Percentiles rank a stretch among this genome's conserved stretches.
These are phyloP conservation scores for Hagleromyces aurorensis DNA, from an alignment of 805 yeast genomes.

Conservation along the genomic window DNA sequence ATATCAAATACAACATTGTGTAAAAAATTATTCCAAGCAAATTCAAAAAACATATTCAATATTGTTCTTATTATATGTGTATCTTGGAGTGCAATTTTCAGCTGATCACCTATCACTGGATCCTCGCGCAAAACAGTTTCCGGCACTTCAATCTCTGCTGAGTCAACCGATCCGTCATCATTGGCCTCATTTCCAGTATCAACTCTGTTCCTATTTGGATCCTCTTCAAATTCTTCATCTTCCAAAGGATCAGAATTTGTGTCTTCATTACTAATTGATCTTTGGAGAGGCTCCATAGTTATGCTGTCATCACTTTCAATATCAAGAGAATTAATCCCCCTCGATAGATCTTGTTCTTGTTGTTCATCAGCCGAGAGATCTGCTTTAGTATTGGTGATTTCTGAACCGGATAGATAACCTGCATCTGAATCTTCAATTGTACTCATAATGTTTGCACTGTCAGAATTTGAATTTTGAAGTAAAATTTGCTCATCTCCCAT, in stretches of 20 bases:
- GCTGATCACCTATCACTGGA: slow-evolving; percentile 63
- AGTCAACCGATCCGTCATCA: slow-evolving; percentile 13
- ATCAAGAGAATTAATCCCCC: too few relatives aligned
- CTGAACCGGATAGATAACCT: too few relatives aligned
- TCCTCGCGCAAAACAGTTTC: slow-evolving; percentile 39
- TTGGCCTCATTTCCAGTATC: slow-evolving; percentile 11
- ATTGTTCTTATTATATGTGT: slow-evolving; percentile 53
- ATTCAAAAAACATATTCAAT: slow-evolving; percentile 58
- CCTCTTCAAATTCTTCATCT: slow-evolving; percentile 3
- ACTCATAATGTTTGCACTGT: too few relatives aligned
- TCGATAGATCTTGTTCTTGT: too few relatives aligned
- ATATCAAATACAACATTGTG: slow-evolving; percentile 83
- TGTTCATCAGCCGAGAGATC: slow-evolving; percentile 5
- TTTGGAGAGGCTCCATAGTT: too few relatives aligned
- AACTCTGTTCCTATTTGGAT: slow-evolving; percentile 3
- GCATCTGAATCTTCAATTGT: too few relatives aligned
- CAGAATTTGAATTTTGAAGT: too few relatives aligned
- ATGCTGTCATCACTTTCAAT: too few relatives aligned
- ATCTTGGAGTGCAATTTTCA: slow-evolving; percentile 62
- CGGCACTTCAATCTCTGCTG: slow-evolving; percentile 26
- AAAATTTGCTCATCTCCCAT: too few relatives aligned
- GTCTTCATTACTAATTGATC: too few relatives aligned
- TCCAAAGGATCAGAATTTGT: too few relatives aligned
- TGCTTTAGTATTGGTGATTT: too few relatives aligned
- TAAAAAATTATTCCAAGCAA: slow-evolving; percentile 79